A percentile compares a stretch with the other conserved stretches of the same genome.
Conservation (phyloP, 176 grass and related monocot genomes). For the Aegilops longissima region DNA sequence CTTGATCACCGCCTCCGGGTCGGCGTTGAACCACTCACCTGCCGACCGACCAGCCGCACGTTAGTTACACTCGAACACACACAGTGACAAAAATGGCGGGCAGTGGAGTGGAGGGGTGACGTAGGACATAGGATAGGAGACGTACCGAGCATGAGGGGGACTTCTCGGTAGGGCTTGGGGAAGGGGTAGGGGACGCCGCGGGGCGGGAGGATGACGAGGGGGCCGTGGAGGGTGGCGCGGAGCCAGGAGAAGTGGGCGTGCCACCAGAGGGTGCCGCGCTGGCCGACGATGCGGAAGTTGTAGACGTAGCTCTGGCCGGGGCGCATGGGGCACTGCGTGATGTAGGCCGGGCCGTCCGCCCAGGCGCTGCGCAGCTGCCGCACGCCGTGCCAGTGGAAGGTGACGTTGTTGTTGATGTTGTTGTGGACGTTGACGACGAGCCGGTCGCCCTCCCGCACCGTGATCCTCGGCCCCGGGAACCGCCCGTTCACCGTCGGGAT, state of each 20-base stretch:
- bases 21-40: slow-evolving; percentile 58
- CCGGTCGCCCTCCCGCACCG: slow-evolving; percentile 59
- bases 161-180: slow-evolving; percentile 33
- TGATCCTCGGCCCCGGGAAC: slow-evolving; percentile 58
- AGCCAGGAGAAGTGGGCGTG: slow-evolving; percentile 70
- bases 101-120: no score
- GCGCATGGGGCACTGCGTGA: slow-evolving; percentile 67
- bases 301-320: slow-evolving; percentile 59
- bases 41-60: no score
- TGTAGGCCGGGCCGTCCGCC: slow-evolving; percentile 59
- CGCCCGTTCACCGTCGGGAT: slow-evolving; percentile 60
- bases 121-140: no score
- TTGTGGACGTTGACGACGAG: slow-evolving; percentile 50
- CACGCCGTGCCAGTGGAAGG: slow-evolving; percentile 68
- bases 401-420: slow-evolving; percentile 56
- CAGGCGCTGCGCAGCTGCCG: slow-evolving; percentile 57
- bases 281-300: slow-evolving; percentile 38
- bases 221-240: slow-evolving; percentile 53
- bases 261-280: slow-evolving; percentile 73
- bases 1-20: slow-evolving; percentile 66
- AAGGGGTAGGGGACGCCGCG: slow-evolving; percentile 56
- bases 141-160: slow-evolving; percentile 49
- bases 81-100: no score
- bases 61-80: no score
- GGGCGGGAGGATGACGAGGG: slow-evolving; percentile 53